Evolutionary conservation across 768 basidiomycete genomes (phyloP).

Genomic region (Suillus fuscotomentosus): DNA sequence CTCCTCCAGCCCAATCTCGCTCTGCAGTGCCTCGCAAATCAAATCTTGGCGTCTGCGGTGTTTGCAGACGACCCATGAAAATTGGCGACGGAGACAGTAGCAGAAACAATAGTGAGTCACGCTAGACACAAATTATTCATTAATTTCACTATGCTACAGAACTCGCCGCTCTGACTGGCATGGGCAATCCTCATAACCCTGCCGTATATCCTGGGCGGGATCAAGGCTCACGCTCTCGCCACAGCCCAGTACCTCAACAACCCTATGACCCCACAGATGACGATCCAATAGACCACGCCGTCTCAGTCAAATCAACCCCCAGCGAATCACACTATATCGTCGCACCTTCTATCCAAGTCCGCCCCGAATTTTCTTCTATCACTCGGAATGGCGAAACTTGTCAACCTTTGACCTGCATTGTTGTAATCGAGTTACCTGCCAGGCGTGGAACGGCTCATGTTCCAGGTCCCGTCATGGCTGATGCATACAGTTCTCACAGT

Average conservation of each 20-base stretch:
- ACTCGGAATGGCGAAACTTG: slow-evolving; percentile 65
- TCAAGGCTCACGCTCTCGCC: slow-evolving; percentile 35
- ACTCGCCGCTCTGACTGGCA: slow-evolving; percentile 90
- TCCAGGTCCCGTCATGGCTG: slow-evolving; percentile 53
- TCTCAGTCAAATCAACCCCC: slow-evolving; percentile 47
- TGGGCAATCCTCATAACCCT: slow-evolving; percentile 60
- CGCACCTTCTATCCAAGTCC: slow-evolving; percentile 90
- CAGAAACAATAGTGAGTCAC: slow-evolving; percentile 77
- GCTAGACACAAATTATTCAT: not conserved
- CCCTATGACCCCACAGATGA: slow-evolving; percentile 78
- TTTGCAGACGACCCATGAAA: slow-evolving; percentile 96
- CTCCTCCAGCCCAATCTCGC: slow-evolving; percentile 60
- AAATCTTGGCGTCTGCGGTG: slow-evolving; percentile 93
- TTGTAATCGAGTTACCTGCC: slow-evolving; percentile 88
- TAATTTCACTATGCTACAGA: slow-evolving; percentile 47
- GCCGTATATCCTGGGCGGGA: slow-evolving; percentile 71
- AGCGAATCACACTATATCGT: slow-evolving; percentile 70
- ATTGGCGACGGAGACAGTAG: slow-evolving; percentile 84
- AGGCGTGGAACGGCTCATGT: slow-evolving; percentile 54
- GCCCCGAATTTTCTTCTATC: slow-evolving; percentile 86
- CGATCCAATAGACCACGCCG: slow-evolving; percentile 71
- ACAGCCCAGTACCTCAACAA: slow-evolving; percentile 22
- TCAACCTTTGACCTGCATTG: slow-evolving; percentile 91
- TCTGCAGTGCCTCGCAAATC: slow-evolving; percentile 62
- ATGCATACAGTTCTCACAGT: slow-evolving; percentile 40